These are phyloP conservation scores for Hibiscus tridactylites DNA, from an alignment of 345 rosid species.

Conservation along the genomic window DNA sequence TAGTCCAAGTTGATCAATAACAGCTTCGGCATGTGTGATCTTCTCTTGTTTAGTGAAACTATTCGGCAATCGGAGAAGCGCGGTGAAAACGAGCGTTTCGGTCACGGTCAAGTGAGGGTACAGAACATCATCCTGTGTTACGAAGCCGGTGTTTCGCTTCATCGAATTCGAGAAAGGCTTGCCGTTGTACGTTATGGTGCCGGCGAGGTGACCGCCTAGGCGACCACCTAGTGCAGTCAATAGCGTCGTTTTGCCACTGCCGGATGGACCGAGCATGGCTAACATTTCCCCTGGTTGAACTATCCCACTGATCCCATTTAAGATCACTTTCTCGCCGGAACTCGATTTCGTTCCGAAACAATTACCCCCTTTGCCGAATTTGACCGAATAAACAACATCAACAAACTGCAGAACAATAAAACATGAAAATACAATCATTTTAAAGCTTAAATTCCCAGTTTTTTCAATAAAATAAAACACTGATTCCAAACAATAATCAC, in stretches of 20 bases:
- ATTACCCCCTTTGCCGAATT: background rate
- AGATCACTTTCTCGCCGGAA: conserved; percentile 32
- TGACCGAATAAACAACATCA: conserved; percentile 30
- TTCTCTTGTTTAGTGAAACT: conserved; percentile 27
- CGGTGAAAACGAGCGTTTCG: conserved; percentile 52
- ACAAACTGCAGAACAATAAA: conserved; percentile 26
- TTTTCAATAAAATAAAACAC: background rate
- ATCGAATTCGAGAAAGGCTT: conserved; percentile 32
- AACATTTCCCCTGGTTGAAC: conserved; percentile 43
- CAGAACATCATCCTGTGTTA: conserved; percentile 37
- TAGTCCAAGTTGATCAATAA: conserved; percentile 35
- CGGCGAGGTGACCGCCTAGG: conserved; percentile 22
- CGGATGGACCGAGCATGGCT: conserved; percentile 54
- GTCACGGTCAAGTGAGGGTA: conserved; percentile 48
- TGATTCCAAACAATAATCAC: background rate
- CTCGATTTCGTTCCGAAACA: background rate
- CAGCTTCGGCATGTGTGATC: conserved; percentile 35
- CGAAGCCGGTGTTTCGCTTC: conserved; percentile 41
- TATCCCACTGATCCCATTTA: conserved; percentile 36
- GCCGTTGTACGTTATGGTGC: conserved; percentile 34
- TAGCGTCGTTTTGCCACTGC: conserved; percentile 54
- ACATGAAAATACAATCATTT: background rate
- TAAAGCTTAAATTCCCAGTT: background rate
- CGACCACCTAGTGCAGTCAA: conserved; percentile 45
- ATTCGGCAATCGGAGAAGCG: conserved; percentile 37